Evolutionary conservation across 2,329 filamentous ascomycete genomes (phyloP), one percentile per base, ranked within the genome.

Genomic region (Karstenula rhodostoma): DNA sequence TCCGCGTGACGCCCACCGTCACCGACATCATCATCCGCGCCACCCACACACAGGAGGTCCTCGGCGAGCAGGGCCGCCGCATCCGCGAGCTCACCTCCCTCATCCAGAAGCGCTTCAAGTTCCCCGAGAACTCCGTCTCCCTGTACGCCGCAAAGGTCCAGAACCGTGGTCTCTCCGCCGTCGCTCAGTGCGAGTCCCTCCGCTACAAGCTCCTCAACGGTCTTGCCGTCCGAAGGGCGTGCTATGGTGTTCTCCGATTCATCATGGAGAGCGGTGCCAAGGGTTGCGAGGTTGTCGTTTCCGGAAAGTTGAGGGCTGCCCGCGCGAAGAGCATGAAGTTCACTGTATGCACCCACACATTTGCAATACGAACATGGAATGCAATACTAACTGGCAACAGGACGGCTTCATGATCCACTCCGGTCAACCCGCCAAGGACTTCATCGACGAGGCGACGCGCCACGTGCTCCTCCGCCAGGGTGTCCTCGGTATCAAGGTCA

Each of bases 371-470:
- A 32, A 19, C 25, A 58, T 15, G 49, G 13, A 37, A 46, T 29
- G 48, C 19, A 13, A 6, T 56, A 58, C 65, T 77, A 61, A 75
- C 60, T 40, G 22, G 15, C 1, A 44, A 17, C 68, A 88, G 87
- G 88, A 99, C 84, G 95, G 95, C 82, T 99, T 99, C 93, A 99
- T 99, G 95, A 99, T 99, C 86, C 95, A 99, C 92, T 99, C 95
- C 79, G 95, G 95, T 86, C 95, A 99, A 84, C 95, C 95, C 80
- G 95, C 94, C 80, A 94, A 96, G 86, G 95, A 99, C 86, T 99
- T 99, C 87, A 99, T 99, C 83, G 95, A 99, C 88, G 88, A 86
- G 79, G 96, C 96, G 76, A 98, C 95, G 79, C 95, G 95, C 78
- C 95, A 99, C 92, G 95, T 99, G 78, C 93, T 99, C 73, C 94